These are phyloP conservation scores for Cryphonectria radicalis DNA, from an alignment of 2,329 filamentous ascomycete species.

Conservation along the genomic window DNA sequence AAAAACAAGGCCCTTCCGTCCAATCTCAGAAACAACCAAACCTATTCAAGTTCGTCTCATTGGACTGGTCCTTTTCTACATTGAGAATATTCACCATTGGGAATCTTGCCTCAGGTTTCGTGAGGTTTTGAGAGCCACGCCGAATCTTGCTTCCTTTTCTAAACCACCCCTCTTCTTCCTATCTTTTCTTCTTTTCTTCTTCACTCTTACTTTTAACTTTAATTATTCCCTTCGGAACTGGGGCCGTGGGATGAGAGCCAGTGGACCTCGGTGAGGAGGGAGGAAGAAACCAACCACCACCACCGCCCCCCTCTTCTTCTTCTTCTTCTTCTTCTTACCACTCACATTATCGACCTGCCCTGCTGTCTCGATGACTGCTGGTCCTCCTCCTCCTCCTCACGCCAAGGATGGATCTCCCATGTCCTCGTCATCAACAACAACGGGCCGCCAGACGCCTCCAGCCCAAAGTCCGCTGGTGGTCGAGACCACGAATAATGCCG, in stretches of 20 bases:
- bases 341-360: too few species aligned
- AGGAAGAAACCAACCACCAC: neutral
- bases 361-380: conserved; percentile 8
- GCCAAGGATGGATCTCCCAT: conserved; percentile 21
- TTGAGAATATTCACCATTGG: neutral
- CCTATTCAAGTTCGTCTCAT: neutral
- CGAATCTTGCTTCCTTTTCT: neutral
- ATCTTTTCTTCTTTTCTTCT: neutral
- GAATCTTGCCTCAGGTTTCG: neutral
- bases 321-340: neutral
- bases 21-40: neutral
- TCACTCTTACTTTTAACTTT: neutral
- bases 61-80: neutral
- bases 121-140: neutral
- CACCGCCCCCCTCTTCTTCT: too few species aligned
- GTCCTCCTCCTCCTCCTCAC: neutral
- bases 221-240: neutral
- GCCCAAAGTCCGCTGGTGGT: neutral
- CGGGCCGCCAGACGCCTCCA: neutral
- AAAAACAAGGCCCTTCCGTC: neutral
- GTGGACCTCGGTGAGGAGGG: neutral
- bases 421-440: conserved; percentile 14
- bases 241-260: neutral
- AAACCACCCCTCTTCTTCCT: too few species aligned
- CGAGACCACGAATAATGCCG: neutral